A percentile compares a stretch with the other conserved stretches of the same genome.
Evolutionary conservation across 1,284 basidiomycete genomes (phyloP).

Genomic region (Thecaphora thlaspeos): DNA sequence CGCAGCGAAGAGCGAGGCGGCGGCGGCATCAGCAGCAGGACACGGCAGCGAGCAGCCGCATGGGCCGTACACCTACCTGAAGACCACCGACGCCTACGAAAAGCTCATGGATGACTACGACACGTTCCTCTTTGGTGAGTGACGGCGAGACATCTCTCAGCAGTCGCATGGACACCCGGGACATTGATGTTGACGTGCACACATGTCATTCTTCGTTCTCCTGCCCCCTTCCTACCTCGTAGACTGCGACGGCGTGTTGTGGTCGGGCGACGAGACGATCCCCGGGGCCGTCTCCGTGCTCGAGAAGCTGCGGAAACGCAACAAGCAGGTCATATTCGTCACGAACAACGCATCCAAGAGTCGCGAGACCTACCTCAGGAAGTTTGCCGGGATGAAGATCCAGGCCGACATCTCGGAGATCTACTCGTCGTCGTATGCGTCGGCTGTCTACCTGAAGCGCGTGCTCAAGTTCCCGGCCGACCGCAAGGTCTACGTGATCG

Average conservation of each 20-base stretch:
- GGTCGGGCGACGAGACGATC: conserved; percentile 69
- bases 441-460: conserved; percentile 86
- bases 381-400: conserved; percentile 85
- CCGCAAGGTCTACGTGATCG: conserved; percentile 94
- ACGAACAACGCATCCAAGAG: conserved; percentile 99
- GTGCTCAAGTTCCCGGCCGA: conserved; percentile 83
- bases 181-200: too few species aligned
- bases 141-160: too few species aligned
- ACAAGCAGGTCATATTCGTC: conserved; percentile 88
- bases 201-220: too few species aligned
- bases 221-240: too few species aligned
- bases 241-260: conserved; percentile 88
- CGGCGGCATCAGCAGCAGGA: conserved; percentile 3
- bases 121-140: conserved; percentile 49
- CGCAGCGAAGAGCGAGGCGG: too few species aligned
- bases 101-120: conserved; percentile 45
- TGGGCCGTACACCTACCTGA: conserved; percentile 30
- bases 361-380: conserved; percentile 77
- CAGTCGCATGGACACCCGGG: too few species aligned
- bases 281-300: conserved; percentile 59
- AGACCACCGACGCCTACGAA: conserved; percentile 27
- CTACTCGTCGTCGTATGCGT: conserved; percentile 89
- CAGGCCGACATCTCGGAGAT: conserved; percentile 80
- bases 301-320: conserved; percentile 60
- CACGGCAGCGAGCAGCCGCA: neutral